Base-by-base conservation (phyloP, 2,329 filamentous ascomycete genomes). In the Fusarium staphyleae region DNA sequence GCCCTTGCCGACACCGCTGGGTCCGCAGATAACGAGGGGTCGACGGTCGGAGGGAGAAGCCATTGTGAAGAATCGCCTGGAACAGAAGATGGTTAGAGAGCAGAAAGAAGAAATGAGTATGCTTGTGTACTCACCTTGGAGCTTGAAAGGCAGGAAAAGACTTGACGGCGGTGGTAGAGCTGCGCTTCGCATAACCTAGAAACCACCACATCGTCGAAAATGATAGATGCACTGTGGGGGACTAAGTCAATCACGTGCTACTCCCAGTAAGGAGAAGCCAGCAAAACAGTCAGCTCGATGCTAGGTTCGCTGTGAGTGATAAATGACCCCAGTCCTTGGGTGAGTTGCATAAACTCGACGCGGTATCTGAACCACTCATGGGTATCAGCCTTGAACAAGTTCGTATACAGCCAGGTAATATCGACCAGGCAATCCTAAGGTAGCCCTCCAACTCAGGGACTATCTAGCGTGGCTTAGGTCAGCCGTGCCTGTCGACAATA, bases 1-100 rank as follows among this genome's bases (percentile, higher is more conserved):
- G 66, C 88, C 89, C 77, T 95, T 95, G 64, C 90, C 90, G 40
- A 90, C 85, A 71, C 90, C 90, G 10, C 85, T 89, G 57, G 90
- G 90, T 49, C 90, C 90, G 41, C 87, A 91, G 74, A 95, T 88
- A 66, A 95, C 86, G 67, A 93, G 80, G 12, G 89, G 89, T 26
- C 84, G 82, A 62, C 75, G 74, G 68, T 84, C 80, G 47, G 75
- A 63, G 12, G 79, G 76, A 33, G 39, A 60, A 48, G 63, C 57
- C 66, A 68, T 68, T 53, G 60, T 53, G 57, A 65, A 57, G 19
- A 40, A 61, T 42, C 49, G 59, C 43, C 59, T 62, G 3, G 1
- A 10, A 1, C 11, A 6, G 6, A 13, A 6, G 7, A n/a, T 12
- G 12, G 11, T 48, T 43, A 48, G 43, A 3, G 3, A 30, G 3